phyloP scores from a whole-genome alignment of 164 flowering plant genomes.

The Aristolochia contorta region DNA sequence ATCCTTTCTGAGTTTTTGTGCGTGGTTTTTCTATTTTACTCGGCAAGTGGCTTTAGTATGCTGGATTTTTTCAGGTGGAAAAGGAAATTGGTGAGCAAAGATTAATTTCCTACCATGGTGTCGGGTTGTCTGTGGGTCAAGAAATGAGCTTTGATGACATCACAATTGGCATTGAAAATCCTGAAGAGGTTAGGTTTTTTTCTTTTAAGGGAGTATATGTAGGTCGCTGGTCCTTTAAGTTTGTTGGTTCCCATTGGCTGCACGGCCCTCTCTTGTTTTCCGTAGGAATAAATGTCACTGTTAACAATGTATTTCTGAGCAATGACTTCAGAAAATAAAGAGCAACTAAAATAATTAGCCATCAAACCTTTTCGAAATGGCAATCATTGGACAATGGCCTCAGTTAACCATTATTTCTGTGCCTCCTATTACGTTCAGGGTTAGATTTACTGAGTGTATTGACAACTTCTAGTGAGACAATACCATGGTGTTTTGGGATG shows the following conservation, averaged over 20 bases:
- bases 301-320: background rate
- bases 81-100: constrained; percentile 90
- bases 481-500: too few species aligned
- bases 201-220: background rate
- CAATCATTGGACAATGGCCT: too few species aligned
- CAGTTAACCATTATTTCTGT: too few species aligned
- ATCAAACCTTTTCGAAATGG: too few species aligned
- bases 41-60: background rate
- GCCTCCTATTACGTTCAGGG: too few species aligned
- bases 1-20: background rate
- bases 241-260: background rate
- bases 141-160: constrained; percentile 43
- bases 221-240: background rate
- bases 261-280: background rate
- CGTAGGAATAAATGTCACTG: background rate
- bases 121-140: constrained; percentile 67
- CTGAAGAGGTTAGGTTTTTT: constrained; percentile 54
- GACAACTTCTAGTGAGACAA: too few species aligned
- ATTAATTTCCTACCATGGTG: constrained; percentile 63
- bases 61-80: constrained; percentile 47
- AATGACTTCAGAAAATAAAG: background rate
- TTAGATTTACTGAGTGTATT: too few species aligned
- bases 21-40: too few species aligned
- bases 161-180: constrained; percentile 25
- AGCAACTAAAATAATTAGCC: too few species aligned